Evolutionary conservation across 768 basidiomycete genomes (phyloP).

Genomic region (Lentinula aciculospora): DNA sequence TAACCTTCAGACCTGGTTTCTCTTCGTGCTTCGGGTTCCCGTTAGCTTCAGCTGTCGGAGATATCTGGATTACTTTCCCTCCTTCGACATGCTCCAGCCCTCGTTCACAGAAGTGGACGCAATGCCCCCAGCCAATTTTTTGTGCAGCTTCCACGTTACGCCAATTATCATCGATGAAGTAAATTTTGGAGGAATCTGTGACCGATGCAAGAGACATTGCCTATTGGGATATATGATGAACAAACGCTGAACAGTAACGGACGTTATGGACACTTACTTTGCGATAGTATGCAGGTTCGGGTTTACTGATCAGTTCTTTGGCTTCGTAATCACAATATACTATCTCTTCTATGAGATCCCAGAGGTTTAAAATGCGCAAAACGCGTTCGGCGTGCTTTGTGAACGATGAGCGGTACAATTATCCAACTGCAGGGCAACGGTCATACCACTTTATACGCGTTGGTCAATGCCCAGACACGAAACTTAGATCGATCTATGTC

Average conservation of each 20-base stretch:
- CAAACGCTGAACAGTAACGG: neutral
- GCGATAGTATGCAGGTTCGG: slow-evolving; percentile 66
- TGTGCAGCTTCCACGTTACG: slow-evolving; percentile 65
- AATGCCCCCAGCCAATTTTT: slow-evolving; percentile 62
- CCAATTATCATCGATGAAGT: slow-evolving; percentile 77
- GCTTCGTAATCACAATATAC: slow-evolving; percentile 75
- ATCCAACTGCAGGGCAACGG: neutral
- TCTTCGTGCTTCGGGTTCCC: slow-evolving; percentile 28
- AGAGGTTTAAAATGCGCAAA: slow-evolving; percentile 63
- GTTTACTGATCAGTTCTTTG: slow-evolving; percentile 73
- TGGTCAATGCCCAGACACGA: slow-evolving; percentile 83
- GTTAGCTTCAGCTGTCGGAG: slow-evolving; percentile 10
- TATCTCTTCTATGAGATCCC: slow-evolving; percentile 69
- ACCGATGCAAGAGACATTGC: slow-evolving; percentile 60
- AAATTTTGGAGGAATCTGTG: slow-evolving; percentile 62
- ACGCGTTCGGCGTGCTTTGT: slow-evolving; percentile 82
- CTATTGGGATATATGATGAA: slow-evolving; percentile 26
- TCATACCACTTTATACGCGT: slow-evolving; percentile 71
- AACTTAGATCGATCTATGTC: slow-evolving; percentile 75
- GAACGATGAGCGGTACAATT: neutral
- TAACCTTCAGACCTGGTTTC: slow-evolving; percentile 39
- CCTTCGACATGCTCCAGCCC: slow-evolving; percentile 61
- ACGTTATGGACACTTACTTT: slow-evolving; percentile 31
- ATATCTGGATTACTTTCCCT: slow-evolving; percentile 46
- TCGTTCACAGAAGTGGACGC: slow-evolving; percentile 73